Percentiles rank a stretch among this genome's conserved stretches.
These are phyloP conservation scores for Plantago elongata DNA, from an alignment of 257 asterid genomes.

Conservation along the genomic window DNA sequence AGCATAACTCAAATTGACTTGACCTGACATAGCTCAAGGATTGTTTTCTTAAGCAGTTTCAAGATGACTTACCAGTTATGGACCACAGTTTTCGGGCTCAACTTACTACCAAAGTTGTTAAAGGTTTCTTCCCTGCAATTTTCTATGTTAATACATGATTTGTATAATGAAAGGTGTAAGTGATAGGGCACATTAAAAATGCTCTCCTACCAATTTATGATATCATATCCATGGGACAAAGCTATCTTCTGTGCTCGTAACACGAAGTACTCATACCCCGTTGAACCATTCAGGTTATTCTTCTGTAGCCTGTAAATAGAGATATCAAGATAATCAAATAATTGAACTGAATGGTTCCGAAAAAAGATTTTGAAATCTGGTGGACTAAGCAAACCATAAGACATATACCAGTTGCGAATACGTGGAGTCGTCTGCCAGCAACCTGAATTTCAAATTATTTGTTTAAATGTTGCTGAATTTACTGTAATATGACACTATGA, in stretches of 20 bases:
- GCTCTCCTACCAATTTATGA: slow-evolving; percentile 71
- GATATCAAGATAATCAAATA: background rate
- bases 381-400: slow-evolving; percentile 2
- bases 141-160: slow-evolving; percentile 5
- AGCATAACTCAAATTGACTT: background rate
- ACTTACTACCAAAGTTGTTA: slow-evolving; percentile 76
- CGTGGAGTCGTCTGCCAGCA: slow-evolving; percentile 81
- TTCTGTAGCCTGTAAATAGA: slow-evolving; percentile 48
- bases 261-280: slow-evolving; percentile 77
- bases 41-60: background rate
- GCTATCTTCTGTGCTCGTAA: slow-evolving; percentile 84
- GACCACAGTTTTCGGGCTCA: slow-evolving; percentile 74
- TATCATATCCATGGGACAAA: slow-evolving; percentile 80
- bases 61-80: slow-evolving; percentile 67
- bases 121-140: slow-evolving; percentile 89
- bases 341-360: background rate
- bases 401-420: slow-evolving; percentile 55
- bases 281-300: slow-evolving; percentile 32
- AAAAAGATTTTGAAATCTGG: background rate
- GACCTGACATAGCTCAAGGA: background rate
- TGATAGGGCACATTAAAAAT: background rate
- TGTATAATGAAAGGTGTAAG: background rate
- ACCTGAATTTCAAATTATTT: slow-evolving; percentile 40
- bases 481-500: background rate
- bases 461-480: slow-evolving; percentile 4